Evolutionary conservation across 176 grass and related monocot genomes (phyloP).

Genomic region (Ensete glaucum): DNA sequence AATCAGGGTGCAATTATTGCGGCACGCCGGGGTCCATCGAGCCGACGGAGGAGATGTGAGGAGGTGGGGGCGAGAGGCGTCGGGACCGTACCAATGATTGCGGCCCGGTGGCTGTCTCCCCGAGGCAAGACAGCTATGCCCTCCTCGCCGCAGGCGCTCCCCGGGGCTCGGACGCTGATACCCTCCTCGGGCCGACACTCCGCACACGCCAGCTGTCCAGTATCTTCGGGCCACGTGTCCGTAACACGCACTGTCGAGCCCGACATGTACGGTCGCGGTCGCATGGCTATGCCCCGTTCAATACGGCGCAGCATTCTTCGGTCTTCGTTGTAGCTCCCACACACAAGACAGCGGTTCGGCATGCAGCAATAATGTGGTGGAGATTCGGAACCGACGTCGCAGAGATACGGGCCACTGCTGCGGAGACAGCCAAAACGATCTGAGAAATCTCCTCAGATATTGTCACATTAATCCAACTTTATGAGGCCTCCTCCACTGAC

Average conservation of each 20-base stretch:
- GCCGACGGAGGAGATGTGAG: background rate
- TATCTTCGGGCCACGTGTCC: background rate
- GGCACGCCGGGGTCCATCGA: background rate
- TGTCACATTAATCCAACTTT: background rate
- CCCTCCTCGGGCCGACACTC: background rate
- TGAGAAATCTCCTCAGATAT: background rate
- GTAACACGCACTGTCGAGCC: background rate
- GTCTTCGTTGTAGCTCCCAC: no score
- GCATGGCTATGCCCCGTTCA: no score
- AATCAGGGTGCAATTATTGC: background rate
- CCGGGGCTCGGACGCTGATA: background rate
- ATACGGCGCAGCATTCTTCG: no score
- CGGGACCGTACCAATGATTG: conserved; percentile 17
- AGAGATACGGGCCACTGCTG: background rate
- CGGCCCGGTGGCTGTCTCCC: background rate
- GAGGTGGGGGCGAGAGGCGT: no score
- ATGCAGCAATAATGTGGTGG: background rate
- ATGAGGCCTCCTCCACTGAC: background rate
- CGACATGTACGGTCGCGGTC: no score
- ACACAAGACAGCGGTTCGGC: no score
- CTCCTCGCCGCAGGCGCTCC: no score
- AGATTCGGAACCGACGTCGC: background rate
- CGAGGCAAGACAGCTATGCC: background rate
- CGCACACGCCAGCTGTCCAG: background rate
- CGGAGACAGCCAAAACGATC: background rate